A percentile compares a stretch with the other conserved stretches of the same genome.
Evolutionary conservation across 768 basidiomycete species (phyloP).

Genomic region (Suillus occidentalis): DNA sequence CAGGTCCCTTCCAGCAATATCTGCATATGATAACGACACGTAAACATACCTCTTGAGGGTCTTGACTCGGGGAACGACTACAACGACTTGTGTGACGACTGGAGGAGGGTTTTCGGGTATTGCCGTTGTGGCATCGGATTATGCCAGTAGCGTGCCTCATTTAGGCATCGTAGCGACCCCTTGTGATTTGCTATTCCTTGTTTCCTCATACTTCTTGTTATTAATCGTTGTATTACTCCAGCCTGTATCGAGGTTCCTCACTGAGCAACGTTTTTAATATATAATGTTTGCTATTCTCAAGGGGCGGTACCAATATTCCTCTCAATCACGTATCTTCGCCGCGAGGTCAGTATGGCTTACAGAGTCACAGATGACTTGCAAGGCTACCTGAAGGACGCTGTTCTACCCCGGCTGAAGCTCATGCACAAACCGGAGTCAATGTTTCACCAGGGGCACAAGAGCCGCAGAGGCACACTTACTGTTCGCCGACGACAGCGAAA

Average conservation of each 20-base stretch:
- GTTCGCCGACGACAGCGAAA: slow-evolving; percentile 34
- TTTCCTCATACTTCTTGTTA: neutral
- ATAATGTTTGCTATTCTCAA: neutral
- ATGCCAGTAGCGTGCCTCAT: slow-evolving; percentile 6
- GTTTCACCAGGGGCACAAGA: slow-evolving; percentile 33
- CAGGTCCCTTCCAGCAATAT: neutral
- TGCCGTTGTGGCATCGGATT: slow-evolving; percentile 23
- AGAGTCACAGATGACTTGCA: slow-evolving; percentile 34
- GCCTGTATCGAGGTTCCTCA: neutral
- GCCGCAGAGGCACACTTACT: slow-evolving; percentile 35
- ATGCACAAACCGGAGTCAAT: slow-evolving; percentile 17
- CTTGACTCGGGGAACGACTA: slow-evolving; percentile 17
- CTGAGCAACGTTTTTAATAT: neutral
- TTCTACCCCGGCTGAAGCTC: slow-evolving; percentile 33
- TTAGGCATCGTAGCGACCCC: neutral
- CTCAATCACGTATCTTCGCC: neutral
- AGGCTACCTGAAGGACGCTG: slow-evolving; percentile 35
- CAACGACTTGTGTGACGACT: slow-evolving; percentile 3
- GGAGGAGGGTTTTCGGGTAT: slow-evolving; percentile 17
- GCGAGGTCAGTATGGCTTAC: slow-evolving; percentile 22
- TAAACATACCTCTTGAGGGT: slow-evolving; percentile 30
- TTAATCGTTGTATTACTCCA: neutral
- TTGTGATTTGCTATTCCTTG: neutral
- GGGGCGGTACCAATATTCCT: neutral
- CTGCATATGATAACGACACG: slow-evolving; percentile 2